A percentile compares a stretch with the other conserved stretches of the same genome.
phyloP scores from a whole-genome alignment of 2,329 filamentous ascomycete genomes.

The Colletotrichum echinochloae region DNA sequence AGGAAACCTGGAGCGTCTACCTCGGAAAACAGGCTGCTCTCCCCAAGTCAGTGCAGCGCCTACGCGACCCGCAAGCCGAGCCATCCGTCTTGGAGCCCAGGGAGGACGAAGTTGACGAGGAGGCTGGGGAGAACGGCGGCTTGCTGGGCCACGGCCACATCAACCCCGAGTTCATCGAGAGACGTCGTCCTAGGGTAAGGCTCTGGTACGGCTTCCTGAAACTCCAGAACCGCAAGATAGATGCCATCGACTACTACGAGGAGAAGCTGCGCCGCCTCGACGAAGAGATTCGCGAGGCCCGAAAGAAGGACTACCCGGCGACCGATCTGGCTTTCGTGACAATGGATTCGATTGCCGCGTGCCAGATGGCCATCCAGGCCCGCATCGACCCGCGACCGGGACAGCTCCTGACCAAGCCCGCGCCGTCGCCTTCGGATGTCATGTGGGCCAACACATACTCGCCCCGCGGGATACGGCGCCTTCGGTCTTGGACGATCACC shows the following conservation, averaged over 20 bases:
- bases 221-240: slow-evolving; percentile 77
- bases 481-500: slow-evolving; percentile 87
- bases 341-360: slow-evolving; percentile 93
- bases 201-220: slow-evolving; percentile 84
- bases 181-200: slow-evolving; percentile 73
- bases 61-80: slow-evolving; percentile 42
- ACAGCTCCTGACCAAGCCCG: slow-evolving; percentile 84
- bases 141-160: slow-evolving; percentile 60
- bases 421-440: slow-evolving; percentile 91
- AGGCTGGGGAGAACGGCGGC: slow-evolving; percentile 67
- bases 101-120: slow-evolving; percentile 54
- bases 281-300: slow-evolving; percentile 75
- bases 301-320: slow-evolving; percentile 80
- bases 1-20: slow-evolving; percentile 85
- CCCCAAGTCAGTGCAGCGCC: slow-evolving; percentile 49
- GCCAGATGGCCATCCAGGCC: slow-evolving; percentile 96
- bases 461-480: slow-evolving; percentile 77
- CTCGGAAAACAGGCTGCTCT: slow-evolving; percentile 66
- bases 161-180: slow-evolving; percentile 50
- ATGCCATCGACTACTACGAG: slow-evolving; percentile 95
- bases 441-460: slow-evolving; percentile 95
- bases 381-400: slow-evolving; percentile 91
- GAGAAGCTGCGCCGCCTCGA: slow-evolving; percentile 85
- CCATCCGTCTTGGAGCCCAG: slow-evolving; percentile 32
- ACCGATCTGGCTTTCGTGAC: slow-evolving; percentile 94